Conservation (phyloP, 2,329 filamentous ascomycete genomes). For the Cordyceps tenuipes region DNA sequence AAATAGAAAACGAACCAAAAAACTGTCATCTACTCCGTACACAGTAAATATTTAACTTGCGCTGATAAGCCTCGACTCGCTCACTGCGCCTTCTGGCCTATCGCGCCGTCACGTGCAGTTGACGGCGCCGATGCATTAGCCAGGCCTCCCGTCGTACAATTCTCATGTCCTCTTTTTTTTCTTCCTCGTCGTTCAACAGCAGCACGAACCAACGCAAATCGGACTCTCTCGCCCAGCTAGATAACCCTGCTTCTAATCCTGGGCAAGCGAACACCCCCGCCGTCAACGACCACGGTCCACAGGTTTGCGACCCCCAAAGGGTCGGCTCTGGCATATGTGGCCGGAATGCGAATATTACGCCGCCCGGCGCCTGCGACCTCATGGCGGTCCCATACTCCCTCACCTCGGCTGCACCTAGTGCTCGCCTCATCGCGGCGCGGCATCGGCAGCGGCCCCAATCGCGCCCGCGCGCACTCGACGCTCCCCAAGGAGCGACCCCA, state of each 20-base stretch:
- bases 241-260: neutral
- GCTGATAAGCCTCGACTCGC: neutral
- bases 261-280: neutral
- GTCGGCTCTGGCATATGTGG: constrained; percentile 12
- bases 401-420: constrained; percentile 6
- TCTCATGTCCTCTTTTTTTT: neutral
- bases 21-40: too few relatives aligned
- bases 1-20: neutral
- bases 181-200: neutral
- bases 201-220: neutral
- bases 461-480: neutral
- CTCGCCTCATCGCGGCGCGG: constrained; percentile 6
- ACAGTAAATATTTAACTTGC: neutral
- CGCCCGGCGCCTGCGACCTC: constrained; percentile 9
- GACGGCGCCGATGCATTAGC: constrained; percentile 5
- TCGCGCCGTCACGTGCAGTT: constrained; percentile 10
- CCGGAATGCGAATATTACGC: constrained; percentile 12
- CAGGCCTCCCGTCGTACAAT: neutral
- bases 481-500: neutral
- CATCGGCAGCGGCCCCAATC: neutral
- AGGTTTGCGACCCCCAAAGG: constrained; percentile 4
- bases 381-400: constrained; percentile 2
- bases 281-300: neutral
- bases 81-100: neutral
- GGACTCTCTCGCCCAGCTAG: too few relatives aligned